Percentiles rank a stretch among this genome's conserved stretches.
Conservation (phyloP, 1,284 basidiomycete species). For the Leccinum pachyderme region DNA sequence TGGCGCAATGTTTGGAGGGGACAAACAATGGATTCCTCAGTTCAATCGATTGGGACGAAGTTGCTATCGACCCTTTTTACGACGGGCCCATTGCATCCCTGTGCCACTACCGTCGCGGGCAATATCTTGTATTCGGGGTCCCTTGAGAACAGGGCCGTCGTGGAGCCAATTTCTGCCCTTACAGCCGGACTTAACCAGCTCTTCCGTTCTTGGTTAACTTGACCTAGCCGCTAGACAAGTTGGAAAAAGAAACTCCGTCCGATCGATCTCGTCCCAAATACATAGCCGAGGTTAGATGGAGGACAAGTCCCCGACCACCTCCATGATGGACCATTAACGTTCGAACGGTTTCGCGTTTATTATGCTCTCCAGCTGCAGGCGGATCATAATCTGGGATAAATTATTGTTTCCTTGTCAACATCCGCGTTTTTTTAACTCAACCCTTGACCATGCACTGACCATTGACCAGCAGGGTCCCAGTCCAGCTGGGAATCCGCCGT, state of each 20-base stretch:
- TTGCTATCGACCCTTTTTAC: background rate
- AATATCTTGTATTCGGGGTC: background rate
- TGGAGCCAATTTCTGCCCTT: background rate
- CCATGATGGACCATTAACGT: background rate
- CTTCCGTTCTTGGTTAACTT: background rate
- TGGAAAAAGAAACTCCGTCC: background rate
- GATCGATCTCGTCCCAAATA: background rate
- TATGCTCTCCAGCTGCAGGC: background rate
- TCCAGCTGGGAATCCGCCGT: background rate
- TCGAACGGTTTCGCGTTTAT: background rate
- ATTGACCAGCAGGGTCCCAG: conserved; percentile 9
- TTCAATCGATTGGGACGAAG: background rate
- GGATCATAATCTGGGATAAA: conserved; percentile 11
- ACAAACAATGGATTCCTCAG: background rate
- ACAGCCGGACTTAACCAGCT: background rate
- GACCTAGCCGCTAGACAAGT: background rate
- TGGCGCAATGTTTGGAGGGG: background rate
- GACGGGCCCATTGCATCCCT: background rate
- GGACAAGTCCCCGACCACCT: background rate
- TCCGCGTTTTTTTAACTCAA: conserved; percentile 6
- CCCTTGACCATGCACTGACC: conserved; percentile 2
- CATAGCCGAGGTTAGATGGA: background rate
- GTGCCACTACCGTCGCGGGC: background rate
- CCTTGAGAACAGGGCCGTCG: conserved; percentile 6
- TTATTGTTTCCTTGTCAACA: conserved; percentile 19